phyloP scores from a whole-genome alignment of 1,284 basidiomycete species.

The Phenoliferia sp. region DNA sequence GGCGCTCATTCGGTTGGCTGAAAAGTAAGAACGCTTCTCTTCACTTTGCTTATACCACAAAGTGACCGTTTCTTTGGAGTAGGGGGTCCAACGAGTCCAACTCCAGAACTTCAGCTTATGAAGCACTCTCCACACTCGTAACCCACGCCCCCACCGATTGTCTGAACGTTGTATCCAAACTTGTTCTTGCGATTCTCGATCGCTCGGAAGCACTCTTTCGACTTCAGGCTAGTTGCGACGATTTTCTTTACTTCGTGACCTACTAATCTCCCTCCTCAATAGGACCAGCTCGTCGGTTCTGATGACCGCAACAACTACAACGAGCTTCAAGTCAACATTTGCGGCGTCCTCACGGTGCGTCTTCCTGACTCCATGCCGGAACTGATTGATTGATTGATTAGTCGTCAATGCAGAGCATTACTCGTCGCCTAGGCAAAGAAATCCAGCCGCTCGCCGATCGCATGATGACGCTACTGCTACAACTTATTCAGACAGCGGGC shows the following conservation, averaged over 20 bases:
- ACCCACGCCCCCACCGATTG: conserved; percentile 76
- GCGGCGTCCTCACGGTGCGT: conserved; percentile 78
- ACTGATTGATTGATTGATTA: background rate
- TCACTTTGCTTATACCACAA: too few relatives aligned
- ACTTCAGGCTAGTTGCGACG: conserved; percentile 58
- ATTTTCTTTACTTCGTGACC: background rate
- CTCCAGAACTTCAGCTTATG: conserved; percentile 91
- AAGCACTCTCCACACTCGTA: conserved; percentile 84
- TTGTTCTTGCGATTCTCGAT: conserved; percentile 71
- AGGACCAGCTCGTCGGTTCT: conserved; percentile 89
- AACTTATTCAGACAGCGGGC: conserved; percentile 76
- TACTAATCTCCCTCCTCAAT: conserved; percentile 1
- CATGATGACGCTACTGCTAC: conserved; percentile 88
- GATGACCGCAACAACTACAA: conserved; percentile 99
- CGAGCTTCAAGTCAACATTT: conserved; percentile 93
- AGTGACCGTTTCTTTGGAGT: too few relatives aligned
- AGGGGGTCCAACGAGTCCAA: conserved; percentile 85
- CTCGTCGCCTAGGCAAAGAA: conserved; percentile 75
- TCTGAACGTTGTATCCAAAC: conserved; percentile 75
- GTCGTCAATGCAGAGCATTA: conserved; percentile 56
- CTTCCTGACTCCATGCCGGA: too few relatives aligned
- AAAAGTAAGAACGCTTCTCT: conserved; percentile 53
- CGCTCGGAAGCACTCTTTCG: conserved; percentile 83
- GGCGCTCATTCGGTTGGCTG: conserved; percentile 75
- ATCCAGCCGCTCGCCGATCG: conserved; percentile 87